Evolutionary conservation across 768 basidiomycete genomes (phyloP), one percentile per base, ranked within the genome.

Genomic region (Phanerochaete carnosa): DNA sequence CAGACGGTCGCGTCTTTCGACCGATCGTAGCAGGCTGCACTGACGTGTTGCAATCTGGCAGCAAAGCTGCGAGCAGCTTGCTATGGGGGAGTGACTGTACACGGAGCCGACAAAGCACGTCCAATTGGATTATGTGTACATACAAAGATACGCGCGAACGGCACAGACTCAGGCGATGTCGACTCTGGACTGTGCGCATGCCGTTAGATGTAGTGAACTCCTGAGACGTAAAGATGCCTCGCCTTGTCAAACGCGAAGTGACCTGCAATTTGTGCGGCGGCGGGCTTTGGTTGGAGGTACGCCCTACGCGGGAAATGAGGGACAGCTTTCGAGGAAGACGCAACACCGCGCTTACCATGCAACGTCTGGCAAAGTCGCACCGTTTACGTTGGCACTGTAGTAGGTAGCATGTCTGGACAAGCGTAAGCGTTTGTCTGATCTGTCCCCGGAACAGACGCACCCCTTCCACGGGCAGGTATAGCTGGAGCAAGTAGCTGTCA

Each of bases 191-290:
- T 43, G 39, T 8, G 5, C 11, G 8, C 11, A 19, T 19, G 19
- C 11, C 4, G 39, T 43, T 8, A 43, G 39, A 43, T 43, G 39
- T 4, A 19, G 39, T 4, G 4, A 19, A 19, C 6, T 9, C 39
- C 39, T 19, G 16, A 19, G 39, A 19, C 6, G 39, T 19, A 43
- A 19, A 19, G 39, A 43, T 9, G 19, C 59, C 61, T 19, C 66
- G 84, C 89, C 80, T 90, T 90, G 78, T 93, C 89, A 69, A 93
- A 92, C 0, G 90, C 92, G 23, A 92, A 77, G 67, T 86, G 84
- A 11, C 78, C 78, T 70, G 88, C 80, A 67, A 92, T 88, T 5
- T 80, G 68, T 51, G 82, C 76, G 0, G 89, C 90, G 62, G 79
- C 80, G 3, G 80, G 74, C 28, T 77, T 81, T 0, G 87, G 75